Base-by-base conservation (phyloP, 2,329 filamentous ascomycete species). In the Neoarthrinium moseri region DNA sequence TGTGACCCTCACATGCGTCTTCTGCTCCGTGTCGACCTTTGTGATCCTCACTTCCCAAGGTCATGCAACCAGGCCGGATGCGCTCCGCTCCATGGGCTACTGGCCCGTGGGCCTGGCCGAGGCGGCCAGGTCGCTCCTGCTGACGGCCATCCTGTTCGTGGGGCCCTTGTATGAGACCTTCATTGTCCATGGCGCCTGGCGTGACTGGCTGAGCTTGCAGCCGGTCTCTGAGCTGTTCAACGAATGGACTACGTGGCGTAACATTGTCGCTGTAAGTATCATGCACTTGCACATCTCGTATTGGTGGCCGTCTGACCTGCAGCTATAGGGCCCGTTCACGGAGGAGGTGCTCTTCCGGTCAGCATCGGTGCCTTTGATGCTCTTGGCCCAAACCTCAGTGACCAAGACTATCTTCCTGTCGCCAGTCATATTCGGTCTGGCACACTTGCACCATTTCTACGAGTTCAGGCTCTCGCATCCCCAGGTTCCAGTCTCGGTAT, bases 331-430 rank as follows among this genome's bases (percentile, higher is more conserved):
- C 27, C 91, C 94, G 1, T 72, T 94, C 45, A 96, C 91, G 10
- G 94, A 99, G 71, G 94, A 99, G 68, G 73, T 95, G 49, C 86
- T 96, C 58, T 99, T 96, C 75, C 88, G 94, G 60, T 90, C 89
- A 4, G 83, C 91, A 54, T 84, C 91, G 43, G 78, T 96, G 30
- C 88, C 92, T 2, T 76, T 96, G 10, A 85, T 96, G 60, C 71
- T 96, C 23, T 73, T 91, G 40, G 84, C 90, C 17, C 78, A 77
- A 35, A 72, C 82, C 41, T 74, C 77, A 34, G 59, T 74, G 22
- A 53, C 60, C 3, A 71, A 72, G 32, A 90, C 89, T 53, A 80
- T 95, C 59, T 90, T 95, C 68, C 71, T 89, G 10, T 89, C 89
- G 2, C 92, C 92, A 6, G 72, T 96, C 10, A 86, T 96, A 64